Evolutionary conservation across 768 basidiomycete genomes (phyloP).

Genomic region (Heimioporus sp.): DNA sequence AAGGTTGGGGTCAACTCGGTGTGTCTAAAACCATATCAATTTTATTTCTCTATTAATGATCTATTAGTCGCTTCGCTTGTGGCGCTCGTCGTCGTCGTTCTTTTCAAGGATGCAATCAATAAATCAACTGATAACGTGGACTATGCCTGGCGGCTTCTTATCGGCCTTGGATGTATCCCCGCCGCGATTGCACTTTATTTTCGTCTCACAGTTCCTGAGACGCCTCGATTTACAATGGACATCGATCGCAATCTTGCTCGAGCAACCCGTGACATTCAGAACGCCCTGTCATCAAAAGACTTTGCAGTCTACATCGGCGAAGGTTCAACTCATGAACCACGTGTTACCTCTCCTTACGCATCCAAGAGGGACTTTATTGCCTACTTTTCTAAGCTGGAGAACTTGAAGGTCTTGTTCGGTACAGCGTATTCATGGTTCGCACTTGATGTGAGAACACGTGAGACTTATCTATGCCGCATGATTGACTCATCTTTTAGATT

Average conservation of each 20-base stretch:
- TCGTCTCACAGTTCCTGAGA: background rate
- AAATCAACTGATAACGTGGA: too few species aligned
- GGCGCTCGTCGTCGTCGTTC: too few species aligned
- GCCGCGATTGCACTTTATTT: too few species aligned
- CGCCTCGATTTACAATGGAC: background rate
- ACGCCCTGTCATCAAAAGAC: too few species aligned
- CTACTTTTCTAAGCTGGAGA: slow-evolving; percentile 69
- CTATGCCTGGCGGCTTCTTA: too few species aligned
- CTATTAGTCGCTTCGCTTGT: too few species aligned
- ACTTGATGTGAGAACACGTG: slow-evolving; percentile 55
- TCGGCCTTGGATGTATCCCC: too few species aligned
- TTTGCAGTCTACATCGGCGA: background rate
- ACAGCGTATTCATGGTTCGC: slow-evolving; percentile 85
- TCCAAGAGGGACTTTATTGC: slow-evolving; percentile 57
- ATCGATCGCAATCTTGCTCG: background rate
- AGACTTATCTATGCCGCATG: too few species aligned
- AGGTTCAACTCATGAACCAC: background rate
- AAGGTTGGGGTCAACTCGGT: slow-evolving; percentile 82
- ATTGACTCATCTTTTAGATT: too few species aligned
- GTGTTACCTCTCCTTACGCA: slow-evolving; percentile 63
- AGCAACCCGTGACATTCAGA: background rate
- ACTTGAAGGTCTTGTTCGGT: slow-evolving; percentile 74
- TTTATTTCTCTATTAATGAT: too few species aligned
- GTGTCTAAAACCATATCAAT: background rate
- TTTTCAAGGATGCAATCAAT: too few species aligned